Evolutionary conservation across 208 protist genomes (phyloP).

Genomic region (Trypanosoma caninum): DNA sequence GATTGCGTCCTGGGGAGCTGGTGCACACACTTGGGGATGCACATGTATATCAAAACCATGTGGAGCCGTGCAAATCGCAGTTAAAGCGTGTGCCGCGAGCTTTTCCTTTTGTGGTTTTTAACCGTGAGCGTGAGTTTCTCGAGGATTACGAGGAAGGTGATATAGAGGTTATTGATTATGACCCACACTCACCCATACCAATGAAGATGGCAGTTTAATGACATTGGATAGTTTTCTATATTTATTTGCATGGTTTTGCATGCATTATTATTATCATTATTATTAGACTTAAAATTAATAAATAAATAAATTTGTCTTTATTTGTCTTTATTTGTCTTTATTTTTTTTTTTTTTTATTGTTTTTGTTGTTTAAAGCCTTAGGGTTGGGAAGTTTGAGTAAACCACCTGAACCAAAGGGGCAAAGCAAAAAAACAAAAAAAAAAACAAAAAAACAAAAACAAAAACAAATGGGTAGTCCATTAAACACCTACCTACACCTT

Average conservation of each 20-base stretch:
- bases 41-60: slow-evolving; percentile 98
- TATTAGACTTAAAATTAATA: not conserved
- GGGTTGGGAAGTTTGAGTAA: too few relatives aligned
- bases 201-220: slow-evolving; percentile 96
- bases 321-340: too few relatives aligned
- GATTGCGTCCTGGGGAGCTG: slow-evolving; percentile 95
- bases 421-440: slow-evolving; percentile 2
- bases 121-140: slow-evolving; percentile 66
- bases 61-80: slow-evolving; percentile 95
- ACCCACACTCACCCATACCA: slow-evolving; percentile 92
- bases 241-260: too few relatives aligned
- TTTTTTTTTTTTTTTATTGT: too few relatives aligned
- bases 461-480: not conserved
- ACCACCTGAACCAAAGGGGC: not conserved
- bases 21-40: slow-evolving; percentile 97
- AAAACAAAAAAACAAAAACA: slow-evolving; percentile 18
- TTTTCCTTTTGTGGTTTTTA: slow-evolving; percentile 91
- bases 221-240: slow-evolving; percentile 40
- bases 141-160: slow-evolving; percentile 93
- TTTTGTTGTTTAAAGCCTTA: too few relatives aligned
- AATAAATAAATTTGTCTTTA: not conserved
- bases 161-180: slow-evolving; percentile 95
- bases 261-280: too few relatives aligned
- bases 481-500: too few relatives aligned
- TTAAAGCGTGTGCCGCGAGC: slow-evolving; percentile 84